These are phyloP conservation scores for Entophlyctis luteolus DNA, from an alignment of 192 early-diverging fungal genomes.

Conservation along the genomic window DNA sequence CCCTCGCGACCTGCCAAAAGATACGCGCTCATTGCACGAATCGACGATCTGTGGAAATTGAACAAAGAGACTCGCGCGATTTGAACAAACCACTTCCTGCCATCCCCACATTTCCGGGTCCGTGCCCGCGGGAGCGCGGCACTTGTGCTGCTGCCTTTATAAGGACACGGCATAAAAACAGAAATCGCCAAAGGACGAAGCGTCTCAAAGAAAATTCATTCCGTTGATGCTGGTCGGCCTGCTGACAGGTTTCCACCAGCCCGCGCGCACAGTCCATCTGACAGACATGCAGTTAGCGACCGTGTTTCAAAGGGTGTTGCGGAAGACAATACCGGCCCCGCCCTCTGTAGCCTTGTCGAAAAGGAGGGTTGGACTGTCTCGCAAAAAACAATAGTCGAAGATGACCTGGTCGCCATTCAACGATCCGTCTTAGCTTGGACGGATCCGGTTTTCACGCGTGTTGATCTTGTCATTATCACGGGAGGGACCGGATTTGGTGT, in stretches of 20 bases:
- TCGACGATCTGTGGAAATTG: too few relatives aligned
- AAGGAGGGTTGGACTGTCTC: conserved; percentile 24
- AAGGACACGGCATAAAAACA: too few relatives aligned
- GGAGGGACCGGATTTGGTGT: conserved; percentile 92
- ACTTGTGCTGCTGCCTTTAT: too few relatives aligned
- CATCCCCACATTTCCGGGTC: too few relatives aligned
- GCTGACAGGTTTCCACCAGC: not conserved
- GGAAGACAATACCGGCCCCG: conserved; percentile 10
- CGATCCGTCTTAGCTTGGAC: conserved; percentile 5
- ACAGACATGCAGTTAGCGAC: conserved; percentile 8
- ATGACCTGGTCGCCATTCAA: conserved; percentile 30
- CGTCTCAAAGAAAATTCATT: too few relatives aligned
- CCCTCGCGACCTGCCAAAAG: too few relatives aligned
- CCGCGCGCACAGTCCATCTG: not conserved
- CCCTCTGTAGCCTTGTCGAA: not conserved
- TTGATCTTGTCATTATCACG: conserved; percentile 71
- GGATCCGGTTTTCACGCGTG: conserved; percentile 1
- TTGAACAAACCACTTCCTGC: too few relatives aligned
- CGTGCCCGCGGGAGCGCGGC: too few relatives aligned
- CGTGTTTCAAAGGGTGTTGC: conserved; percentile 4
- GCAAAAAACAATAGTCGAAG: conserved; percentile 17
- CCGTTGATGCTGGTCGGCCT: not conserved
- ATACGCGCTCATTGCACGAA: too few relatives aligned
- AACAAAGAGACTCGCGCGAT: too few relatives aligned
- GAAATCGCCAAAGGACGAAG: too few relatives aligned